Base-by-base conservation (phyloP, 495 filamentous ascomycete species). In the Bombardia bombarda region DNA sequence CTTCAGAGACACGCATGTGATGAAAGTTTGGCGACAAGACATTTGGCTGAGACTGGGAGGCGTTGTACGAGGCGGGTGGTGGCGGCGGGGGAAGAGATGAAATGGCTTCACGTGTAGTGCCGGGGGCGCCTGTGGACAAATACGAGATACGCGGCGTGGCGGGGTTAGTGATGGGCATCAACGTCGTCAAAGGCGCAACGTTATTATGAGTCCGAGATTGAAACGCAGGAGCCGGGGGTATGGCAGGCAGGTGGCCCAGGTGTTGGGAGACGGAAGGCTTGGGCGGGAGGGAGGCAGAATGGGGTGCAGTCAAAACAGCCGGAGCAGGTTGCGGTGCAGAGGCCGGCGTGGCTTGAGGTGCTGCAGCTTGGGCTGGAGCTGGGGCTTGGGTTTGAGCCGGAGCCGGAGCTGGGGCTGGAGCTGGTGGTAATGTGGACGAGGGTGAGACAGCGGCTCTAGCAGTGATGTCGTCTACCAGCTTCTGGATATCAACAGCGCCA, bases 31-130 rank as follows among this genome's bases (percentile, higher is more conserved):
- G 25, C 24, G 26, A n/a, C 18, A 34, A 45, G 23, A 23, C 30
- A 41, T 49, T 46, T 19, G 26, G 12, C 12, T 49, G 60, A 21
- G 38, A 40, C 32, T 57, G 51, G 31, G 46, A 22, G 19, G 47
- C 40, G 35, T 51, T 52, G 57, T 79, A 79, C 19, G 70, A 70
- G 22, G 75, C 69, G 37, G 72, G 52, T 21, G 81, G 17, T 22
- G 38, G 80, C 7, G 79, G 77, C 34, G 79, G 79, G 41, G 78
- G 78, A 14, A 83, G 56, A 33, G 68, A 70, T 53, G 70, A 70
- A 51, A 62, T 55, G 39, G 69, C 61, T 35, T 75, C 75, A 47
- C 72, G 67, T 38, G 64, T 61, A 36, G 67, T 77, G 23, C 77
- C 76, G 14, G 79, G 74, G 38, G 74, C 67, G 39, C 68, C 72